phyloP scores from a whole-genome alignment of 2,329 filamentous ascomycete genomes.

The Coniella lustricola region DNA sequence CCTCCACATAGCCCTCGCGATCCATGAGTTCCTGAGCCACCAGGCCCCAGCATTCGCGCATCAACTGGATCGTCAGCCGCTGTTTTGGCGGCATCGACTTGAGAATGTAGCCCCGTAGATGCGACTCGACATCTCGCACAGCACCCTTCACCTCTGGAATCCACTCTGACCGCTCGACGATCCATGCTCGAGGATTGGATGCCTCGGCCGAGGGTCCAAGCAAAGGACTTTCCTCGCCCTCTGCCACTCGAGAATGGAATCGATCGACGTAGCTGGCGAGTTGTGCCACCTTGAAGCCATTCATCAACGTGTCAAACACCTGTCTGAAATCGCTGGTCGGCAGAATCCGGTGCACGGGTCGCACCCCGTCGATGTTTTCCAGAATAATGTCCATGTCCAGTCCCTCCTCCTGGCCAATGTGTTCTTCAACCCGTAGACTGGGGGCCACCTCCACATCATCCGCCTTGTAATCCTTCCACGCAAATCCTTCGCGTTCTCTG shows the following conservation, averaged over 20 bases:
- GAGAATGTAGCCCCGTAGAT: constrained; percentile 25
- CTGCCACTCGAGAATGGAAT: not conserved
- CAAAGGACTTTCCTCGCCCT: constrained; percentile 8
- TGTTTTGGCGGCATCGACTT: constrained; percentile 31
- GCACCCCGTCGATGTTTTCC: constrained; percentile 41
- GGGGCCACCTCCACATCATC: not conserved
- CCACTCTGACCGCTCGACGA: constrained; percentile 36
- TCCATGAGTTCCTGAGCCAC: constrained; percentile 38
- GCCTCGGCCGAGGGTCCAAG: not conserved
- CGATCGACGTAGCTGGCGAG: constrained; percentile 32
- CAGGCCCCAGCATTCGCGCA: constrained; percentile 45
- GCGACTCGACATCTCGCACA: constrained; percentile 16
- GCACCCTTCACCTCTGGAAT: constrained; percentile 24
- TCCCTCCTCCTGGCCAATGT: constrained; percentile 19
- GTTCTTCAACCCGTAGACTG: constrained; percentile 2
- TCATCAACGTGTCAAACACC: constrained; percentile 30
- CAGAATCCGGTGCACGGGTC: constrained; percentile 35
- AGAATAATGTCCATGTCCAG: constrained; percentile 29
- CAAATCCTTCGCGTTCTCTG: constrained; percentile 25
- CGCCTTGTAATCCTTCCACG: not conserved
- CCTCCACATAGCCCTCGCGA: constrained; percentile 32
- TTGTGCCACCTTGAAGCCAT: constrained; percentile 42
- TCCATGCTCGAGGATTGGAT: constrained; percentile 28
- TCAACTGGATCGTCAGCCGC: constrained; percentile 33
- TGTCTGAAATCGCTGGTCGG: constrained; percentile 33